Percentiles rank a stretch among this genome's conserved stretches.
Evolutionary conservation across 2,329 filamentous ascomycete genomes (phyloP).

Genomic region (Neofusicoccum sp.): DNA sequence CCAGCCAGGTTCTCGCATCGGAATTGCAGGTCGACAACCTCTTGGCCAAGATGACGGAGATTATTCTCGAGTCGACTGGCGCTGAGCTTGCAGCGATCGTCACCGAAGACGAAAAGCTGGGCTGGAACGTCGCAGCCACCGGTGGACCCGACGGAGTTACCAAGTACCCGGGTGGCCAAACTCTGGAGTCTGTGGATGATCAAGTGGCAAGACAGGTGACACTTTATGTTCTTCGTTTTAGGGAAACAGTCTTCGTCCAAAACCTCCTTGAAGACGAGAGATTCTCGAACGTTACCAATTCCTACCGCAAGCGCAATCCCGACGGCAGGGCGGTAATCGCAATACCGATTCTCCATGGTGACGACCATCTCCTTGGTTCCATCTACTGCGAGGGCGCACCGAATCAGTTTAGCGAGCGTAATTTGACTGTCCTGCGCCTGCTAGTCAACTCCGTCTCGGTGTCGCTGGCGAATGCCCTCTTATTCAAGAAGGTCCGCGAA

Average conservation of each 20-base stretch:
- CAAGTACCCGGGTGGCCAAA: constrained; percentile 66
- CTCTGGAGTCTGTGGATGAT: constrained; percentile 64
- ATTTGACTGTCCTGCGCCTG: constrained; percentile 58
- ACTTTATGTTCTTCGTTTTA: constrained; percentile 74
- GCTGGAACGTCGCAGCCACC: constrained; percentile 74
- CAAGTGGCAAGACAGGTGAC: constrained; percentile 77
- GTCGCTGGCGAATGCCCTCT: constrained; percentile 64
- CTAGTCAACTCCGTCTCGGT: constrained; percentile 77
- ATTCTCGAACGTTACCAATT: constrained; percentile 73
- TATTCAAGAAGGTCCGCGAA: constrained; percentile 71
- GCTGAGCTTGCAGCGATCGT: constrained; percentile 74
- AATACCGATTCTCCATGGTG: constrained; percentile 76
- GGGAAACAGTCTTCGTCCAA: constrained; percentile 73
- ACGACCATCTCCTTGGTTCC: constrained; percentile 70
- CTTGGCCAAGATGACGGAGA: constrained; percentile 78
- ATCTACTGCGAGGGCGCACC: constrained; percentile 76
- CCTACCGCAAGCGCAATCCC: constrained; percentile 69
- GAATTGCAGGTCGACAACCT: constrained; percentile 75
- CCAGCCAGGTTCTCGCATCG: constrained; percentile 78
- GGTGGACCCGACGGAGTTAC: constrained; percentile 72
- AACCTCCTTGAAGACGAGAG: constrained; percentile 75
- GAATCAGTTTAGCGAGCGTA: constrained; percentile 74
- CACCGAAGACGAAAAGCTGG: constrained; percentile 66
- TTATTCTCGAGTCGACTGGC: constrained; percentile 77
- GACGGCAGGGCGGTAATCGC: constrained; percentile 75